These are phyloP conservation scores for Cladosporium phlei DNA, from an alignment of 2,329 filamentous ascomycete species.

Conservation along the genomic window DNA sequence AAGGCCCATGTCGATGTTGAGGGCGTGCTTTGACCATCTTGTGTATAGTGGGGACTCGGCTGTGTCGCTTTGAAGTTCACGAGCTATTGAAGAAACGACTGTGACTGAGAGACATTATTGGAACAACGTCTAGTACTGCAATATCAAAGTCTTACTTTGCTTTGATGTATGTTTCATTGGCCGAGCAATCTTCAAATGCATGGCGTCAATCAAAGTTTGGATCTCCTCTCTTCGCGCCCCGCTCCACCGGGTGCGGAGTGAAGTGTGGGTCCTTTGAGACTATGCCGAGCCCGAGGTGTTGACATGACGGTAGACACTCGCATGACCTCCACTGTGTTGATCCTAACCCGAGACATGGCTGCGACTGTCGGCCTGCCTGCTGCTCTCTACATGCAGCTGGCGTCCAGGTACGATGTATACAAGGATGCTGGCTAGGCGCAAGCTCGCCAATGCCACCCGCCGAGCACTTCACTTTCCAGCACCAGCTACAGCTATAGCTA, in stretches of 20 bases:
- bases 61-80: neutral
- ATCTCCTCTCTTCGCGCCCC: too few species aligned
- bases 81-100: too few species aligned
- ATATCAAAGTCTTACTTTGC: too few species aligned
- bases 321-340: neutral
- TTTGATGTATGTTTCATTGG: too few species aligned
- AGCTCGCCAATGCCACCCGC: neutral
- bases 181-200: too few species aligned
- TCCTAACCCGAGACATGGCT: constrained; percentile 1
- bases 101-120: neutral
- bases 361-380: neutral
- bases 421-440: constrained; percentile 1
- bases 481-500: neutral
- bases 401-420: neutral
- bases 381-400: neutral
- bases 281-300: too few species aligned
- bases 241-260: too few species aligned
- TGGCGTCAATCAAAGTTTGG: too few species aligned
- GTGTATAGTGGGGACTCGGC: neutral
- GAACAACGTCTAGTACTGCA: too few species aligned
- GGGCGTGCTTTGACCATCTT: constrained; percentile 1
- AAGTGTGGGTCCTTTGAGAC: too few species aligned
- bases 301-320: too few species aligned
- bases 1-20: neutral
- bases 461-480: neutral